Conservation (phyloP, 495 filamentous ascomycete genomes). For the Massariosphaeria phaeospora region DNA sequence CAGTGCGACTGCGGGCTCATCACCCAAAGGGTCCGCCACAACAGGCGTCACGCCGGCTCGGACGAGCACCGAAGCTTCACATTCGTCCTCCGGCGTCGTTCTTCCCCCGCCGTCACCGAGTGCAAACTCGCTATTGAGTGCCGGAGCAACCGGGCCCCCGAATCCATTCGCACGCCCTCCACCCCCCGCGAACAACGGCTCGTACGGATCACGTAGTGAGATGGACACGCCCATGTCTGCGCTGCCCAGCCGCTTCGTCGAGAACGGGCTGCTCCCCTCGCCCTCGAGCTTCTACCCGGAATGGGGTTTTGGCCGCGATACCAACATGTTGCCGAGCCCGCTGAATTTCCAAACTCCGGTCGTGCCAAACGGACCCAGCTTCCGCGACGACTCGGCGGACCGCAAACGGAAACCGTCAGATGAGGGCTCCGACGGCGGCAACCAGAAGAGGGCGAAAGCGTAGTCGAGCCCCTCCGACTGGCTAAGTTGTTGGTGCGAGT, state of each 20-base stretch:
- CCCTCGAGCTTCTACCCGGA: conserved; percentile 90
- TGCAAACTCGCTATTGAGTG: conserved; percentile 76
- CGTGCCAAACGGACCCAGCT: conserved; percentile 50
- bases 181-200: conserved; percentile 56
- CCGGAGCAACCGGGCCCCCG: conserved; percentile 85
- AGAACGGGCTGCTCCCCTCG: conserved; percentile 75
- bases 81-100: conserved; percentile 58
- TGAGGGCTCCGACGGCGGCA: conserved; percentile 26
- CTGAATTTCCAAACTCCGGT: conserved; percentile 88
- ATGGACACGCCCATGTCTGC: conserved; percentile 98
- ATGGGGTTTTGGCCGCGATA: conserved; percentile 71
- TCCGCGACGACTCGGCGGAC: conserved; percentile 41
- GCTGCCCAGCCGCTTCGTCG: conserved; percentile 83
- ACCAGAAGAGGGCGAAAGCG: conserved; percentile 25
- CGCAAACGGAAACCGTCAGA: conserved; percentile 42
- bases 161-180: conserved; percentile 90
- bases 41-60: conserved; percentile 50
- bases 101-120: conserved; percentile 92
- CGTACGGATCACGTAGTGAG: conserved; percentile 58
- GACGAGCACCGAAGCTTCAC: conserved; percentile 53
- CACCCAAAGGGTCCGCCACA: conserved; percentile 61
- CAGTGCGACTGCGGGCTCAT: conserved; percentile 69
- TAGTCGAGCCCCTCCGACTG: too few species aligned
- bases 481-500: background rate
- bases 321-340: conserved; percentile 82